Evolutionary conservation across 1,139 yeast species (phyloP), one percentile per base, ranked within the genome.

Genomic region (Blastobotrys proliferans): DNA sequence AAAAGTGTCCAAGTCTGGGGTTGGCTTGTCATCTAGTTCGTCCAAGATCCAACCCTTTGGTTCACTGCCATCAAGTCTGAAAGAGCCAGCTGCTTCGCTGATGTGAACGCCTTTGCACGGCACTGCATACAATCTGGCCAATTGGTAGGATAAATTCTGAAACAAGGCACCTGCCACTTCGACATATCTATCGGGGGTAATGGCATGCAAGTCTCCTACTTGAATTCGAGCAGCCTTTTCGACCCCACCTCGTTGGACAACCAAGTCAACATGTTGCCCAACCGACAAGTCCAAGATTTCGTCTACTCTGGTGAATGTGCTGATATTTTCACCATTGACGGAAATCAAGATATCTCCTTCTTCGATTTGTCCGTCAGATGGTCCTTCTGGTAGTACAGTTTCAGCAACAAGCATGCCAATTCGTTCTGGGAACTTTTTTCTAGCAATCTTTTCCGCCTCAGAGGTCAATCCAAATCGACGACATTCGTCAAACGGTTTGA

Each of bases 401-500:
- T 85, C 88, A 1, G 95, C 95, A 1, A 87, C 94, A 33, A 90
- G 70, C 50, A 88, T 68, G 17, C 97, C 97, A 45, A 84, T 86
- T 39, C 80, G 75, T 43, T 73, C 76, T 2, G 96, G 95, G 61
- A 83, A 85, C 40, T 67, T 61, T 41, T 72, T 66, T 60, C 97
- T 76, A 36, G 92, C 85, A 43, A 63, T 64, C 28, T 76, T 70
- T 61, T 88, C 96, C 6, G 85, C 82, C 39, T 79, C 94, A 2
- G 79, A 68, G 3, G 88, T 79, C 38, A 90, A 71, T 0, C 97
- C 97, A 45, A 88, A 70, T 57, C 97, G 76, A 56, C 86, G 76
- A 67, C 97, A 90, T 61, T 86, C 95, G 57, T 90, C 96, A 57
- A 76, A 90, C 1, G 97, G 96, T 56, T 80, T 83, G 52, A 87